These are phyloP conservation scores for Debaryomyces sp. DNA, from an alignment of 1,139 yeast species.

Conservation along the genomic window DNA sequence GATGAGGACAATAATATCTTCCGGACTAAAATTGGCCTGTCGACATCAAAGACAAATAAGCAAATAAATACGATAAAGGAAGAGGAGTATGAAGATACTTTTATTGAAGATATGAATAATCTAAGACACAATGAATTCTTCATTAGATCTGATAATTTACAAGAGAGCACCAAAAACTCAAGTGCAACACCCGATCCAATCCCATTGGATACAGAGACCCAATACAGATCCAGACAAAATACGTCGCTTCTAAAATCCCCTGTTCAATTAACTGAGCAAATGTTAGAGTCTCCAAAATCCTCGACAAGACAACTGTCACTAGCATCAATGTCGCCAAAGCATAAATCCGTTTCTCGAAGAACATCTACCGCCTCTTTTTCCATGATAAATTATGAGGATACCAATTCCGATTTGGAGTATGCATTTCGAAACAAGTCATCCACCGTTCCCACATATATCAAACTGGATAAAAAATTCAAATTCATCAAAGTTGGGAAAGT, in stretches of 20 bases:
- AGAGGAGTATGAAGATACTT: conserved; percentile 16
- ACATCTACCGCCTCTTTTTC: conserved; percentile 26
- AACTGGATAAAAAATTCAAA: conserved; percentile 47
- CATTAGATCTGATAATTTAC: conserved; percentile 15
- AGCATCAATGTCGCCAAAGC: conserved; percentile 23
- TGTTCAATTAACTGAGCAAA: not conserved
- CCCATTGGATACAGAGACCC: not conserved
- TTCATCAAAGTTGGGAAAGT: conserved; percentile 53
- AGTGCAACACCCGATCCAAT: conserved; percentile 10
- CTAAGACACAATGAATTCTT: conserved; percentile 36
- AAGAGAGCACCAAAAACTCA: conserved; percentile 16
- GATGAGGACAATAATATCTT: not conserved
- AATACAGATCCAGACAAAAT: not conserved
- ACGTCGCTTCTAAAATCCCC: not conserved
- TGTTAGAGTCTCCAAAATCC: conserved; percentile 1
- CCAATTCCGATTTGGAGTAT: conserved; percentile 28
- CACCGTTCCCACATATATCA: conserved; percentile 42
- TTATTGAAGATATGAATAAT: conserved; percentile 32
- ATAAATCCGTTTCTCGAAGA: conserved; percentile 18
- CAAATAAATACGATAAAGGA: conserved; percentile 7
- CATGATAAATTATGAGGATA: conserved; percentile 23
- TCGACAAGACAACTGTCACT: conserved; percentile 13
- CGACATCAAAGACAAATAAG: not conserved
- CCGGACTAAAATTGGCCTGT: not conserved
- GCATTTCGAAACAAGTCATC: conserved; percentile 34